A percentile compares a stretch with the other conserved stretches of the same genome.
phyloP scores from a whole-genome alignment of 306 rosid genomes.

The Gynostemma pentaphyllum region DNA sequence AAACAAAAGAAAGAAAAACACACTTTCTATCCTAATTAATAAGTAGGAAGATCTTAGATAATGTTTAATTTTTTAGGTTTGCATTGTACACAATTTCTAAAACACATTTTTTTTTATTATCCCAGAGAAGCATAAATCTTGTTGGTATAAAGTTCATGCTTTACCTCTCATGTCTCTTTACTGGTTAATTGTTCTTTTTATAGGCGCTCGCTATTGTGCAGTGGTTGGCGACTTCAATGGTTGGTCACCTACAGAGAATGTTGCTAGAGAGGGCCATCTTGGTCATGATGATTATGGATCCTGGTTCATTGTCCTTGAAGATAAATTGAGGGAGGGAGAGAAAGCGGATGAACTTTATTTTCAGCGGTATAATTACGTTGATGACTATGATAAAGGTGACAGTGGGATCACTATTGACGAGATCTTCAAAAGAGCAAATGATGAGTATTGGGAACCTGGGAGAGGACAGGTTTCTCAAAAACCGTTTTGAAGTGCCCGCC shows the following conservation, averaged over 20 bases:
- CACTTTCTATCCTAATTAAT: no score
- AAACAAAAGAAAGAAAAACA: no score
- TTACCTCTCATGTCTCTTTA: background rate
- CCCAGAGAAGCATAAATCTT: background rate
- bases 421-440: constrained; percentile 61
- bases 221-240: constrained; percentile 77
- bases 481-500: constrained; percentile 67
- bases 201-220: constrained; percentile 97
- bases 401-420: constrained; percentile 79
- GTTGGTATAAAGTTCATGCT: background rate
- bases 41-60: no score
- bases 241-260: constrained; percentile 81
- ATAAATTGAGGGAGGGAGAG: constrained; percentile 78
- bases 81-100: background rate
- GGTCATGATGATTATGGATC: constrained; percentile 95
- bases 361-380: constrained; percentile 84
- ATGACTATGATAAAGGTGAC: constrained; percentile 91
- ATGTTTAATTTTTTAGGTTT: no score
- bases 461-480: constrained; percentile 65
- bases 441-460: constrained; percentile 95
- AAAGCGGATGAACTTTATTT: constrained; percentile 81
- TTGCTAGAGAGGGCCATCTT: constrained; percentile 80
- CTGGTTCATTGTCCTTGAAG: constrained; percentile 90
- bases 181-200: constrained; percentile 8
- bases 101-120: background rate